Conservation (phyloP, 192 early-diverging fungal species). For the Obelidium mucronatum region DNA sequence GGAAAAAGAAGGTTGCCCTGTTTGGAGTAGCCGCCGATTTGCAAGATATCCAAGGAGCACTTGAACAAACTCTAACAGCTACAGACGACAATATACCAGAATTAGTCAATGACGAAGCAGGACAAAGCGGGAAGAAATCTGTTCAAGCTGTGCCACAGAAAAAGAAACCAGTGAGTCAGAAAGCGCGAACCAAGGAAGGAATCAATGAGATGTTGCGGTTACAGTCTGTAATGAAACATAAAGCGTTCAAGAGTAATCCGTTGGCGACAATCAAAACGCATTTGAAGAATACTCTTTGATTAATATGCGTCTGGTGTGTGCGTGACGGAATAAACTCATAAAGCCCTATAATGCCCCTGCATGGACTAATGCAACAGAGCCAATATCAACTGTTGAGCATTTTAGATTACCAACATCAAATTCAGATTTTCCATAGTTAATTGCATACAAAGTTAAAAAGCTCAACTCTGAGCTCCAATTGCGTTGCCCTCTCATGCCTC, state of each 20-base stretch:
- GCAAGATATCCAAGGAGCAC: background rate
- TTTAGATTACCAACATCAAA: too few relatives aligned
- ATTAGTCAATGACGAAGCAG: background rate
- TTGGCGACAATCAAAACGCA: slow-evolving; percentile 20
- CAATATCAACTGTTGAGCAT: too few relatives aligned
- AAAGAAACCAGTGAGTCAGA: slow-evolving; percentile 18
- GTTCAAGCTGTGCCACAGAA: slow-evolving; percentile 5
- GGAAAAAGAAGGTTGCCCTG: slow-evolving; percentile 7
- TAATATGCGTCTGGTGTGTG: too few relatives aligned
- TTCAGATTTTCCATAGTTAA: too few relatives aligned
- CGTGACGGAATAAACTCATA: too few relatives aligned
- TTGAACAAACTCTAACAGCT: background rate
- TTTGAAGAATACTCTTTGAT: slow-evolving; percentile 15
- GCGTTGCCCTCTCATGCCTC: too few relatives aligned
- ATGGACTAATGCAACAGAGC: too few relatives aligned
- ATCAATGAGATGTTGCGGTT: slow-evolving; percentile 26
- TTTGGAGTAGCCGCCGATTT: slow-evolving; percentile 26
- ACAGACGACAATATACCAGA: too few relatives aligned
- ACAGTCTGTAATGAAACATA: slow-evolving; percentile 17
- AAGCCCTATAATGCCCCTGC: too few relatives aligned
- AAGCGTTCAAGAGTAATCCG: slow-evolving; percentile 20
- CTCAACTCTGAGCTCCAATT: too few relatives aligned
- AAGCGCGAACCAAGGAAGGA: slow-evolving; percentile 8
- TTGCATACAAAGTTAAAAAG: too few relatives aligned
- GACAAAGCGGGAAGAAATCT: background rate